Conservation (phyloP, 106 monocot genomes). For the Vanilla planifolia region DNA sequence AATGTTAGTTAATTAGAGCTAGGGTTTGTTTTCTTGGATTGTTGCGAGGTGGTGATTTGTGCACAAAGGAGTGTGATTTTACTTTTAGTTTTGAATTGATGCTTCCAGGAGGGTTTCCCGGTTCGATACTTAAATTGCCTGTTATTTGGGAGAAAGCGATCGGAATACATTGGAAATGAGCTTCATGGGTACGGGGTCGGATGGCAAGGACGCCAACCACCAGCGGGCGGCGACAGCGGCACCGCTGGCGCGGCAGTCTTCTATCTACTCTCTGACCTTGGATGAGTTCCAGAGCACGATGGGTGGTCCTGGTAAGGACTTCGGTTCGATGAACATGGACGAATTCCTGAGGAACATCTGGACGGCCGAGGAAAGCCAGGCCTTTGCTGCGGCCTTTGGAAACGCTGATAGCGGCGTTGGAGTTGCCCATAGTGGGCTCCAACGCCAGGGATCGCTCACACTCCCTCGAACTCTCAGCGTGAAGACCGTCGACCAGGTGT, state of each 20-base stretch:
- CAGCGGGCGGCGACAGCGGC: neutral
- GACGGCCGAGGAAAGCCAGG: constrained; percentile 61
- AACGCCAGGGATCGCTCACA: constrained; percentile 33
- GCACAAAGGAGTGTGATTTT: no score
- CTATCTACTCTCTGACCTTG: constrained; percentile 64
- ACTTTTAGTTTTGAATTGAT: no score
- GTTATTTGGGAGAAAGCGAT: no score
- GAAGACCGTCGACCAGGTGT: constrained; percentile 89
- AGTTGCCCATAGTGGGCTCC: no score
- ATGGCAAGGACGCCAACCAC: neutral
- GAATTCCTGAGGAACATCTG: constrained; percentile 64
- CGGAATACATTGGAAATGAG: no score
- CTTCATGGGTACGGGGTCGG: neutral
- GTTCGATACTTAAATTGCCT: no score
- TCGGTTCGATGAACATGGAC: constrained; percentile 90
- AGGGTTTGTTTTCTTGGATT: no score
- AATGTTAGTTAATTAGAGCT: no score
- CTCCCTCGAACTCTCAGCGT: constrained; percentile 39
- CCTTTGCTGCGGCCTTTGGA: constrained; percentile 16
- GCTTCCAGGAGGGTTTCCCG: no score
- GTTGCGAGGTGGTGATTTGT: no score
- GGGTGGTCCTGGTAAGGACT: constrained; percentile 57
- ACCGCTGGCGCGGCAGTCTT: constrained; percentile 52
- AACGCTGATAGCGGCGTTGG: neutral
- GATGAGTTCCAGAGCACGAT: constrained; percentile 68